Base-by-base conservation (phyloP, 371 early-diverging fungal species). In the Gilbertella persicaria region DNA sequence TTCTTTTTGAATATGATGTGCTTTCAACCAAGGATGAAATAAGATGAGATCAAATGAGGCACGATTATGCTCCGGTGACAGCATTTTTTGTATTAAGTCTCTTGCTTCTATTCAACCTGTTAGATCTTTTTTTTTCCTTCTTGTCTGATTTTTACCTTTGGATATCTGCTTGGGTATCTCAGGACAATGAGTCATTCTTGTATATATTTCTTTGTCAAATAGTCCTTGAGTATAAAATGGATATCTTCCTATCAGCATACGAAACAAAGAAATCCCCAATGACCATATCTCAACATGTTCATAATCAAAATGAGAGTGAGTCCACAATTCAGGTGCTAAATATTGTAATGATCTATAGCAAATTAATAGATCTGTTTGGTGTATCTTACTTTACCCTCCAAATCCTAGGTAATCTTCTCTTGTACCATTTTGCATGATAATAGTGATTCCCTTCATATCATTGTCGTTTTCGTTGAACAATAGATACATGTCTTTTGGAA, bases 1-100 rank as follows among this genome's bases (percentile, higher is more conserved):
- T 21, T 35, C 28, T 35, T 46, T 20, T 33, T 45, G 38, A 7
- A 53, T 49, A 45, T 62, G 64, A 45, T 62, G 64, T 13, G 70
- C 56, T 29, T 66, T 62, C 24, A 78, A 45, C 78, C 78, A 78
- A 16, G 72, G 71, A 41, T 78, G 78, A 42, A 58, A 69, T 38
- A 64, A 43, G 37, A 78, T 48, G n/a, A 67, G 56, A 55, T 69
- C 71, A 16, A 74, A 37, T 13, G 73, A 64, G 7, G 69, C 75
- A 38, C 78, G 51, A 5, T 59, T 55, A 9, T 48, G 24, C 19
- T 60, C 60, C 1, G 78, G 78, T 7, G 67, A 60, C 14, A 78
- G 44, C 71, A 73, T 67, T n/a, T 65, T 60, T 20, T 69, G 60
- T 25, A 78, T 45, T 17, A 78, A 42, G 51, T 72, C 75, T 39